Percentiles rank a stretch among this genome's conserved stretches.
Evolutionary conservation across 495 filamentous ascomycete species (phyloP).

Genomic region (Umbilicaria muhlenbergii): DNA sequence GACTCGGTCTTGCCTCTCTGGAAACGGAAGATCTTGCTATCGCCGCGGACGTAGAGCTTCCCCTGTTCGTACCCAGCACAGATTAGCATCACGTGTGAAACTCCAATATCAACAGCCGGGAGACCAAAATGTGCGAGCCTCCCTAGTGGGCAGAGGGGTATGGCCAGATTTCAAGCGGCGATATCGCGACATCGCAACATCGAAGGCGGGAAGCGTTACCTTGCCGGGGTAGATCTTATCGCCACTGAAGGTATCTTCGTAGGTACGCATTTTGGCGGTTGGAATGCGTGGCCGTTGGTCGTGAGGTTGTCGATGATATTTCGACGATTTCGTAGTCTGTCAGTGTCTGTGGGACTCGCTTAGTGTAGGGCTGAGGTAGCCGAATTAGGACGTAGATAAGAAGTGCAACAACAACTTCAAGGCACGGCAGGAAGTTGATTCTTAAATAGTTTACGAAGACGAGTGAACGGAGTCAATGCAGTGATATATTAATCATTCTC

Average conservation of each 20-base stretch:
- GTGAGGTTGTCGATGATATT: conserved; percentile 16
- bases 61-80: conserved; percentile 37
- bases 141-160: neutral
- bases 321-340: neutral
- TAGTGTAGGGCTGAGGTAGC: too few relatives aligned
- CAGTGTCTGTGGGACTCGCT: too few relatives aligned
- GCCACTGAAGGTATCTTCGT: conserved; percentile 96
- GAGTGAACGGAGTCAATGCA: too few relatives aligned
- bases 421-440: too few relatives aligned
- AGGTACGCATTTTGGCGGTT: conserved; percentile 81
- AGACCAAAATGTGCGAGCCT: neutral
- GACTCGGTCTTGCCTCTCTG: conserved; percentile 99
- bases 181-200: too few relatives aligned
- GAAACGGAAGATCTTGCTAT: conserved; percentile 99
- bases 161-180: neutral
- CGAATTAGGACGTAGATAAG: too few relatives aligned
- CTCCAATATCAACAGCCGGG: neutral
- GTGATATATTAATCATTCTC: too few relatives aligned
- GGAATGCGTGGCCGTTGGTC: conserved; percentile 10
- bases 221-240: conserved; percentile 98
- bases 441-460: too few relatives aligned
- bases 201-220: conserved; percentile 41
- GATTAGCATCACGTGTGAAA: neutral
- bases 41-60: conserved; percentile 97
- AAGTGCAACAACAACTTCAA: too few relatives aligned